Conservation (phyloP, 106 monocot genomes). For the Iris macrosiphon region DNA sequence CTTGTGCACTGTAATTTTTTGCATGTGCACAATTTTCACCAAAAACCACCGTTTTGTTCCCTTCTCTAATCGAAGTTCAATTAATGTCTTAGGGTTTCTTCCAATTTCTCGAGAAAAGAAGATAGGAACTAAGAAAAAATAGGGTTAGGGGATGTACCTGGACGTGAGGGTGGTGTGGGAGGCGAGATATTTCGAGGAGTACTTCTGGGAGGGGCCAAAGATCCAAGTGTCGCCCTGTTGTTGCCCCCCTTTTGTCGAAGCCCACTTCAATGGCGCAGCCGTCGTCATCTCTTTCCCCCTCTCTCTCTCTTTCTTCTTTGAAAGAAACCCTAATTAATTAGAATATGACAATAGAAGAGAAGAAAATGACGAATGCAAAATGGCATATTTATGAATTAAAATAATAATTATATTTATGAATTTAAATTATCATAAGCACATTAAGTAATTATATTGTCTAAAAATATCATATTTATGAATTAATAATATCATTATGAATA, state of each 20-base stretch:
- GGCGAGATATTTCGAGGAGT: slow-evolving; percentile 87
- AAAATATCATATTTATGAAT: too few species aligned
- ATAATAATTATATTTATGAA: too few species aligned
- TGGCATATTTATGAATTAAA: too few species aligned
- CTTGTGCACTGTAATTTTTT: too few species aligned
- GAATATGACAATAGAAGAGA: too few species aligned
- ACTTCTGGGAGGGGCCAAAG: slow-evolving; percentile 95
- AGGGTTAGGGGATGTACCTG: slow-evolving; percentile 26
- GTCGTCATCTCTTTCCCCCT: slow-evolving; percentile 65
- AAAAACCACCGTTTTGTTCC: too few species aligned
- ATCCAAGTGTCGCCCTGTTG: slow-evolving; percentile 96
- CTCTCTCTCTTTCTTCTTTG: neutral
- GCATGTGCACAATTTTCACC: neutral
- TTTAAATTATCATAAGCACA: too few species aligned
- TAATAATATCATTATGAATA: too few species aligned
- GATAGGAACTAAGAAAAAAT: neutral
- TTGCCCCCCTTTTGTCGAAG: slow-evolving; percentile 94
- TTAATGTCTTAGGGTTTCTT: neutral
- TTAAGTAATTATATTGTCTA: too few species aligned
- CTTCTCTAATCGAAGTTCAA: neutral
- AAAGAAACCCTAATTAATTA: too few species aligned
- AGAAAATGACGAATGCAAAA: too few species aligned
- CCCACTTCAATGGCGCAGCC: slow-evolving; percentile 91
- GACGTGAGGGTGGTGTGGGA: slow-evolving; percentile 88
- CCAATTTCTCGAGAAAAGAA: neutral